A percentile compares a stretch with the other conserved stretches of the same genome.
Conservation (phyloP, 2,329 filamentous ascomycete genomes). For the Boeremia lycopersici region DNA sequence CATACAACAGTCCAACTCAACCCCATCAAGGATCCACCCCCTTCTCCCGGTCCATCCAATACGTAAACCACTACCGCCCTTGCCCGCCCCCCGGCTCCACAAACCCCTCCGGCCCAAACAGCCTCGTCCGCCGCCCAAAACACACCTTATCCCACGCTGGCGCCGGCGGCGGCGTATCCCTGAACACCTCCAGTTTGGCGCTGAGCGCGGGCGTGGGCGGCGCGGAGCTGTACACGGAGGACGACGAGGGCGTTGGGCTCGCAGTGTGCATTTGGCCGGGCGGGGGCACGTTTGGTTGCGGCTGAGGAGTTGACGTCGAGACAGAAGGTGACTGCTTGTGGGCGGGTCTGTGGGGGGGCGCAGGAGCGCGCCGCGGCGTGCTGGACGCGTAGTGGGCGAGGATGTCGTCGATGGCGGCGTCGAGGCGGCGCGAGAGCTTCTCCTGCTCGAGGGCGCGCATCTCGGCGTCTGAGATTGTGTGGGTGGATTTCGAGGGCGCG, state of each 20-base stretch:
- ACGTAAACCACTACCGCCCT: no score
- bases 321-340: not conserved
- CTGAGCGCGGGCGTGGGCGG: not conserved
- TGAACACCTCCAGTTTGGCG: not conserved
- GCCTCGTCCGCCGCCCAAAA: slow-evolving; percentile 4
- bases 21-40: no score
- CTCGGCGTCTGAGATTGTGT: slow-evolving; percentile 3
- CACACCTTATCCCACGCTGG: not conserved
- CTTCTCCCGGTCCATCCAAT: no score
- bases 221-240: not conserved
- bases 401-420: not conserved
- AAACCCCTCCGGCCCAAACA: slow-evolving; percentile 6
- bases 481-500: not conserved
- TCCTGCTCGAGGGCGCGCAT: not conserved
- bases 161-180: slow-evolving; percentile 6
- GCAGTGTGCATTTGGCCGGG: not conserved
- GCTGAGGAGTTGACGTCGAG: no score
- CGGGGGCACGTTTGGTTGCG: not conserved
- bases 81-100: not conserved
- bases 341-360: not conserved
- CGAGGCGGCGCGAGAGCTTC: not conserved
- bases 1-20: no score
- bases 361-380: not conserved
- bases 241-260: not conserved
- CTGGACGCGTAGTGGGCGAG: not conserved